Evolutionary conservation across 2,329 filamentous ascomycete species (phyloP), one percentile per base, ranked within the genome.

Genomic region (Fusarium equiseti): DNA sequence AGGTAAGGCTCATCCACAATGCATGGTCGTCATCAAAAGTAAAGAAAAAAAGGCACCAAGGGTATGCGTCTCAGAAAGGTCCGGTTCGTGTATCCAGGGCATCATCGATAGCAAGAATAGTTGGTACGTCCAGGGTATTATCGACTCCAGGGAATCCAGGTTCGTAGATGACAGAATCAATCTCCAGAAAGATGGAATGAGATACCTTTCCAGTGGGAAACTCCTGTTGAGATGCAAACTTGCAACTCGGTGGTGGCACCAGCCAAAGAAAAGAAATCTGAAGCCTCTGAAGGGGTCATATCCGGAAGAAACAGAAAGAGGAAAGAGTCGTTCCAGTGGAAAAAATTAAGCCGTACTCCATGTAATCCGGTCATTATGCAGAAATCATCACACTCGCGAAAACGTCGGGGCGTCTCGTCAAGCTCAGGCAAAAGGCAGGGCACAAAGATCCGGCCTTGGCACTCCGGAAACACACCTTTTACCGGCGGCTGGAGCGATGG

Each of bases 401-500:
- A 67, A 75, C 68, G 71, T 54, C 53, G 63, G 60, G 59, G 61
- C 61, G 63, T 71, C 56, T 71, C 72, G 64, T 52, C 66, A 66
- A 73, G 72, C 52, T 67, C 57, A 69, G 64, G 59, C 42, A 72
- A 65, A 60, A 38, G 56, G 59, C 49, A 52, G 49, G 59, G 59
- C 56, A 73, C 48, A 70, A 60, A 60, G 46, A 72, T 69, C 63
- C 61, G 66, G 69, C 64, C 61, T 67, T 38, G 64, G 59, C 66
- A 68, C 60, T 70, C 72, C 70, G 51, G 62, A 29, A 52, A 58
- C 50, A 44, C 63, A 50, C 55, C 62, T 51, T 63, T 75, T 79
- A 81, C 74, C 81, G 80, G 64, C 80, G 80, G 51, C 78, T 74
- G 58, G 79, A 75, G 63, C 82, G 80, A 64, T 81, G 79, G 68